phyloP scores from a whole-genome alignment of 1,284 basidiomycete genomes.

The Inonotus obliquus region DNA sequence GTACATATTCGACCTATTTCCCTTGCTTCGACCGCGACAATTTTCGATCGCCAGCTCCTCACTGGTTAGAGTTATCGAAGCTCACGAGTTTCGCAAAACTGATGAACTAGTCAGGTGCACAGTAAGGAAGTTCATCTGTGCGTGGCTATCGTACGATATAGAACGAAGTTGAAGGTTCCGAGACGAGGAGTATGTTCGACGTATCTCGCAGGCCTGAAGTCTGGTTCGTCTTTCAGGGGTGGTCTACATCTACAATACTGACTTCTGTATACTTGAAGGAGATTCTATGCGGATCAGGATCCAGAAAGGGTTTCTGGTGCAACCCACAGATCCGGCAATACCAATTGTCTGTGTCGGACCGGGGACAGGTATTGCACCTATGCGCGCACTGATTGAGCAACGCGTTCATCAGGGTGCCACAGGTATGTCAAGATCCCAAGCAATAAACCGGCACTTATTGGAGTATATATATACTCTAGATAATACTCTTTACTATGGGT shows the following conservation, averaged over 20 bases:
- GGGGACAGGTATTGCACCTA: conserved; percentile 92
- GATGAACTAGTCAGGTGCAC: conserved; percentile 55
- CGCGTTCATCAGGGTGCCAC: conserved; percentile 48
- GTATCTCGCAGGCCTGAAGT: conserved; percentile 61
- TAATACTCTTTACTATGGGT: conserved; percentile 87
- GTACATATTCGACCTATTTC: conserved; percentile 85
- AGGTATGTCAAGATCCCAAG: conserved; percentile 36
- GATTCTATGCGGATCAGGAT: conserved; percentile 60
- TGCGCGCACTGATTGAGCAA: conserved; percentile 83
- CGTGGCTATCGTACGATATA: conserved; percentile 88
- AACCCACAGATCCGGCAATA: conserved; percentile 47
- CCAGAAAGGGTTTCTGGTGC: conserved; percentile 62
- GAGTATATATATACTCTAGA: conserved; percentile 44
- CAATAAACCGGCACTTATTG: background rate
- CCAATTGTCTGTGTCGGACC: conserved; percentile 89
- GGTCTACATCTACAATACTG: background rate
- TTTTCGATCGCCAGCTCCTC: conserved; percentile 90
- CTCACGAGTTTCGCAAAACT: background rate
- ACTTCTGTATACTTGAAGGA: conserved; percentile 33
- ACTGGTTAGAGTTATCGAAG: conserved; percentile 36
- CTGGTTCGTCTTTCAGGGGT: conserved; percentile 34
- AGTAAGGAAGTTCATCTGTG: conserved; percentile 76
- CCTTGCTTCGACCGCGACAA: conserved; percentile 75
- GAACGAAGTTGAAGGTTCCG: conserved; percentile 77
- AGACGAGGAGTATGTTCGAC: conserved; percentile 84